Evolutionary conservation across 2,329 filamentous ascomycete species (phyloP), one percentile per base, ranked within the genome.

Genomic region (Exophiala sp.): DNA sequence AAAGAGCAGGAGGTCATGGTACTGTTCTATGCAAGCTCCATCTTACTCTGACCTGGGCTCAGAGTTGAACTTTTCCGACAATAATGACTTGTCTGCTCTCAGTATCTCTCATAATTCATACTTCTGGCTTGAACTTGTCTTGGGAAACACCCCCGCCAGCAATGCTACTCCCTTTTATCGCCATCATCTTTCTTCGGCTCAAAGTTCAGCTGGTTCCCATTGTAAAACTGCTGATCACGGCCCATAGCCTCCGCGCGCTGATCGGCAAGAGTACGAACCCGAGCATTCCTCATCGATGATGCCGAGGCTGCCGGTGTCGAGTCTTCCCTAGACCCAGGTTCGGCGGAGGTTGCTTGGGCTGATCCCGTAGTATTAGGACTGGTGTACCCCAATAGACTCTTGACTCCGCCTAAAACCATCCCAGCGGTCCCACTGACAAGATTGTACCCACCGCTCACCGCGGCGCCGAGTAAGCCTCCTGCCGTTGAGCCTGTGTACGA

Each of bases 131-230:
- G n/a, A n/a, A n/a, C n/a, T n/a, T n/a, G n/a, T n/a, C n/a, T n/a
- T n/a, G n/a, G n/a, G n/a, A n/a, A n/a, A n/a, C n/a, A n/a, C n/a
- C n/a, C n/a, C n/a, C n/a, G n/a, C n/a, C n/a, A n/a, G 16, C 22
- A 19, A 23, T 37, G 10, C 35, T 45, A 48, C 18, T 54, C 48
- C 19, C 43, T 42, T 30, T 54, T 41, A 61, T 80, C 76, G 43
- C 83, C 76, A 57, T 83, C 79, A 29, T 77, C 78, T 44, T 68
- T 65, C 22, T 66, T 63, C n/a, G 83, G 79, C 63, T 86, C 78
- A 57, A 86, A 86, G 58, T 85, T 86, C 48, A 84, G 66, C 81
- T 86, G 87, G 63, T 95, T 96, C 1, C 90, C 90, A 63, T 96
- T 96, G 64, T 96, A 95, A 40, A 94, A 78, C 63, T 94, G 84